Evolutionary conservation across 2,329 filamentous ascomycete genomes (phyloP), one percentile per base, ranked within the genome.

Genomic region (Pseudogymnoascus sp.): DNA sequence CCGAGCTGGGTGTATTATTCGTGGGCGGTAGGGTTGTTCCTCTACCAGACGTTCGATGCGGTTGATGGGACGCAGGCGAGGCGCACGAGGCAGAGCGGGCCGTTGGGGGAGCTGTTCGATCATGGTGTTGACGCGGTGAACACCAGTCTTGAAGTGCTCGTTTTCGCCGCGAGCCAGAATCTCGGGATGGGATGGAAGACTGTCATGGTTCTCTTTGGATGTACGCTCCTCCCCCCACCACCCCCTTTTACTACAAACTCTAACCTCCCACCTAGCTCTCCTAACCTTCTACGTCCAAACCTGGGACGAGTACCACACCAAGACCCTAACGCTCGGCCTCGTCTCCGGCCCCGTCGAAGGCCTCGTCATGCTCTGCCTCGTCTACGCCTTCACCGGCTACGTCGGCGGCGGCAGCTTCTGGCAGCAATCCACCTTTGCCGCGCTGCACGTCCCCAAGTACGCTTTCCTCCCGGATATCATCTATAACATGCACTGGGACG

Each of bases 221-320:
- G 90, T 91, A 79, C 67, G 85, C 23, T 0, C 40, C 46, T 10
- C 8, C 25, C 6, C 7, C 23, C 1, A 6, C 21, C 21, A 23
- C 2, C 21, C 21, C 21, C n/a, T n/a, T n/a, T n/a, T n/a, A n/a
- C n/a, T n/a, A n/a, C n/a, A n/a, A n/a, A n/a, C n/a, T n/a, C 60
- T 69, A 65, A 68, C 60, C 12, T 16, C 21, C 21, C 21, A n/a
- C 11, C 11, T 66, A 91, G 89, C 90, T 5, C 85, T 93, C 64
- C 81, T 96, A 70, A 97, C 95, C n/a, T 99, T 99, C 77, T 97
- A 97, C 76, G 89, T 97, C 44, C 95, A 97, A 75, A 97, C 95
- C 36, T 99, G 95, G 95, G 95, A 99, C 73, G 95, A 97, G 75
- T 99, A 97, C 78, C 93, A 97, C 78, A 99, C 95, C 61, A 93